A percentile compares a stretch with the other conserved stretches of the same genome.
Conservation (phyloP, 2,329 filamentous ascomycete species). For the Aspergillus carbonarius region DNA sequence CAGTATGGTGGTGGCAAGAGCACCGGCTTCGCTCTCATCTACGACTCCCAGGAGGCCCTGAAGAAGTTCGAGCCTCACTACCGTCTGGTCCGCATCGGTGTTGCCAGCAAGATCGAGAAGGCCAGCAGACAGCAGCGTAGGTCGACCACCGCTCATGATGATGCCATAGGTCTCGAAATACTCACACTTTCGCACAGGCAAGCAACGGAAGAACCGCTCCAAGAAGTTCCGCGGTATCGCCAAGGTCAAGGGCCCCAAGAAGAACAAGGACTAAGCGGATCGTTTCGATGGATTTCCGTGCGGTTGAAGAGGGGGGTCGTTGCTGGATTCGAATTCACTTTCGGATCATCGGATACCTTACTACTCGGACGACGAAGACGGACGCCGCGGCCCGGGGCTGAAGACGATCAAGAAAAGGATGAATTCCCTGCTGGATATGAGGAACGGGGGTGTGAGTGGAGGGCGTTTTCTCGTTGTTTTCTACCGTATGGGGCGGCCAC, state of each 20-base stretch:
- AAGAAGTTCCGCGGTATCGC: conserved; percentile 98
- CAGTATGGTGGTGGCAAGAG: conserved; percentile 99
- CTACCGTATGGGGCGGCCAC: conserved; percentile 3
- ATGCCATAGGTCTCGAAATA: not conserved
- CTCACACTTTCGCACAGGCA: conserved; percentile 65
- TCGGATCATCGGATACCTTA: conserved; percentile 3
- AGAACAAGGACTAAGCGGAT: conserved; percentile 73
- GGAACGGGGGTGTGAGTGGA: conserved; percentile 9
- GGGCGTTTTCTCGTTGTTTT: conserved; percentile 5
- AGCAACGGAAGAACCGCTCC: conserved; percentile 99
- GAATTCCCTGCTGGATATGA: conserved; percentile 16
- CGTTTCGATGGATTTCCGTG: conserved; percentile 28
- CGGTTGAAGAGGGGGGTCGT: conserved; percentile 24
- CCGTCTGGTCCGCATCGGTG: conserved; percentile 90
- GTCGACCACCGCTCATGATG: conserved; percentile 47
- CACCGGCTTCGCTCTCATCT: conserved; percentile 97
- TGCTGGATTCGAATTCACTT: conserved; percentile 11
- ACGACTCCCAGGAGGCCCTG: conserved; percentile 96
- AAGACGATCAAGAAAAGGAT: not conserved
- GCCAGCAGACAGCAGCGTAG: conserved; percentile 98
- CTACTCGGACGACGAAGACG: not conserved
- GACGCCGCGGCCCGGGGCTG: conserved; percentile 2
- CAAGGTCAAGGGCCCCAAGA: conserved; percentile 98
- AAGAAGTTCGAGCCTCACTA: conserved; percentile 99
- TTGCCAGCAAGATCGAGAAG: conserved; percentile 94